Conservation (phyloP, 345 rosid genomes). For the Eucalyptus erythrocorys region DNA sequence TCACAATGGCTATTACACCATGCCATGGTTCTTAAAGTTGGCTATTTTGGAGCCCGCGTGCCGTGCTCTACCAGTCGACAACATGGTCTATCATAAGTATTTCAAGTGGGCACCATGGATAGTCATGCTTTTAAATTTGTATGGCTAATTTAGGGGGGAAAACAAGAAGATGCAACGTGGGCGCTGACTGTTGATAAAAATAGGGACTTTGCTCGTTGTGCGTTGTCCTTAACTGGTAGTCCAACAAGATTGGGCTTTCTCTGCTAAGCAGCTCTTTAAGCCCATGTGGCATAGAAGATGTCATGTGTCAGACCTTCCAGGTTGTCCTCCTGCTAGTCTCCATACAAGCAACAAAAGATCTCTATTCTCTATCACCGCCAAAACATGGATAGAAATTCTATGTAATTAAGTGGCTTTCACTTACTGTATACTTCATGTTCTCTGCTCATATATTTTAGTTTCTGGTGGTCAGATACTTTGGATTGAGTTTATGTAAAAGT, state of each 20-base stretch:
- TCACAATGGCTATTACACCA: no score
- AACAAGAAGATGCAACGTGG: neutral
- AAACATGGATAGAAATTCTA: no score
- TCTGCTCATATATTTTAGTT: neutral
- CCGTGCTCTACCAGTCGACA: accelerated
- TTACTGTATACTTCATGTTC: neutral
- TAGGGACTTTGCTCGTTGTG: no score
- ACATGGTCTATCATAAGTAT: no score
- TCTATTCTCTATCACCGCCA: neutral
- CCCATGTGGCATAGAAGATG: neutral
- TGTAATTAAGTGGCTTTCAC: neutral
- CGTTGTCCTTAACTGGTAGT: neutral
- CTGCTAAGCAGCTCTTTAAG: neutral
- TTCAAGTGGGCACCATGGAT: neutral
- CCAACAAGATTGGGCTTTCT: neutral
- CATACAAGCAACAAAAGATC: neutral
- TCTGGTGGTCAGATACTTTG: accelerated
- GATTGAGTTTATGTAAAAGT: neutral
- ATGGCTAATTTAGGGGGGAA: neutral
- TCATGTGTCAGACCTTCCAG: neutral
- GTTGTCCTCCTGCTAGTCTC: neutral
- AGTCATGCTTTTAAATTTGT: no score
- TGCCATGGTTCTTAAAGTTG: no score
- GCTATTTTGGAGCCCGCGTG: no score
- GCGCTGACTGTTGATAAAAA: neutral